A percentile compares a stretch with the other conserved stretches of the same genome.
These are phyloP conservation scores for Cyberlindnera misumaiensis DNA, from an alignment of 805 yeast genomes.

Conservation along the genomic window DNA sequence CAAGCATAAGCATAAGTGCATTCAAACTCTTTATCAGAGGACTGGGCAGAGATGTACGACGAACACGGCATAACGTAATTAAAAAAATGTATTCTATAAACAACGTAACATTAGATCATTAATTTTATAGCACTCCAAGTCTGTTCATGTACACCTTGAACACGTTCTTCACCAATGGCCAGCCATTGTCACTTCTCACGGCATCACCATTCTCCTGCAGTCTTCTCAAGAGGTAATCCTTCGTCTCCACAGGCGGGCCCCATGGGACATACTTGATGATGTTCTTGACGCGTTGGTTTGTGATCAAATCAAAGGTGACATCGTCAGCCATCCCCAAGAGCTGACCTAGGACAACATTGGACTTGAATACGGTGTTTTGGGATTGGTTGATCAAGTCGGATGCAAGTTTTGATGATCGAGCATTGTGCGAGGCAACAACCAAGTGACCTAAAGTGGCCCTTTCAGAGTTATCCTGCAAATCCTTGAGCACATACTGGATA, in stretches of 20 bases:
- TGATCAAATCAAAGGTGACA: constrained; percentile 67
- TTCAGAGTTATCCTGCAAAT: constrained; percentile 32
- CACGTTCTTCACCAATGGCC: constrained; percentile 59
- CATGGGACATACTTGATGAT: constrained; percentile 93
- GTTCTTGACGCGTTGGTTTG: constrained; percentile 57
- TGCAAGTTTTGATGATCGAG: constrained; percentile 66
- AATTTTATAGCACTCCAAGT: constrained; percentile 4
- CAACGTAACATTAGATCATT: no score
- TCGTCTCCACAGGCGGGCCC: constrained; percentile 95
- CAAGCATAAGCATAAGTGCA: no score
- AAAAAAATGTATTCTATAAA: no score
- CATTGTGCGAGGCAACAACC: constrained; percentile 89
- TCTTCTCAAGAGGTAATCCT: constrained; percentile 82
- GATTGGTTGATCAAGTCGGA: constrained; percentile 42
- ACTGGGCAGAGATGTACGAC: no score
- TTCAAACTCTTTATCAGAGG: no score
- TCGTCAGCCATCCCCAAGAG: constrained; percentile 94
- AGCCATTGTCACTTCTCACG: constrained; percentile 77
- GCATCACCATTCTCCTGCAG: constrained; percentile 96
- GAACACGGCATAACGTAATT: no score
- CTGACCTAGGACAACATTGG: constrained; percentile 81
- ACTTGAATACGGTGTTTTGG: constrained; percentile 27
- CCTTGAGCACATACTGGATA: constrained; percentile 51
- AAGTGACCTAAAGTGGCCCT: constrained; percentile 61
- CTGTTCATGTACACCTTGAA: constrained; percentile 29